Evolutionary conservation across 164 flowering plant genomes (phyloP), one percentile per base, ranked within the genome.

Genomic region (Dillenia suffruticosa): DNA sequence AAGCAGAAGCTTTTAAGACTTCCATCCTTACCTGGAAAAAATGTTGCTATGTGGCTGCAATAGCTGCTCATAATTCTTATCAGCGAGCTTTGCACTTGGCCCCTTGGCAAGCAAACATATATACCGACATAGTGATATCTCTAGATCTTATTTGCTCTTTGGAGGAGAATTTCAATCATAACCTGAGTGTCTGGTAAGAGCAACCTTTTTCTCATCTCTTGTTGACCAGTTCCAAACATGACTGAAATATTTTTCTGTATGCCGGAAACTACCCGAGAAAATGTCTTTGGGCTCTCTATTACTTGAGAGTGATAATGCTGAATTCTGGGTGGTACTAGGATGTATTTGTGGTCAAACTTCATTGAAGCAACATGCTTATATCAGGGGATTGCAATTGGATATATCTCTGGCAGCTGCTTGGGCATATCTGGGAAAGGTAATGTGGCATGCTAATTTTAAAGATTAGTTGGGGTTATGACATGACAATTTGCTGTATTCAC

Each of bases 381-480:
- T 95, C 63, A 78, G 99, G 73, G 94, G 79, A 51, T 74, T 95
- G 78, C 97, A 90, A n/a, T 77, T 95, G 77, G 92, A 92, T 84
- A 82, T 79, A 62, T 90, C 99, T 66, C 78, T 83, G 62, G 94
- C 99, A 64, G 72, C 68, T 69, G 96, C 97, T 44, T 95, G 97
- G 99, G 96, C 94, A 26, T 84, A 75, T 67, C 89, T 95, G 45
- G 99, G 99, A 76, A 82, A 89, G 96, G 99, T 94, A 76, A 49
- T 40, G 2, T 56, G 32, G 48, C 59, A 46, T 32, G 46, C 5
- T 61, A 14, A 14, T 16, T 58, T 44, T 43, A 3, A 45, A 32
- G 10, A 44, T 12, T 14, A 32, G 40, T 32, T 32, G 40, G 40
- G 40, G 40, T 32, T 32, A 32, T 32, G 40, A 32, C 40, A 32